Evolutionary conservation across 2,329 filamentous ascomycete species (phyloP), one percentile per base, ranked within the genome.

Genomic region (Elsinoe arachidis): DNA sequence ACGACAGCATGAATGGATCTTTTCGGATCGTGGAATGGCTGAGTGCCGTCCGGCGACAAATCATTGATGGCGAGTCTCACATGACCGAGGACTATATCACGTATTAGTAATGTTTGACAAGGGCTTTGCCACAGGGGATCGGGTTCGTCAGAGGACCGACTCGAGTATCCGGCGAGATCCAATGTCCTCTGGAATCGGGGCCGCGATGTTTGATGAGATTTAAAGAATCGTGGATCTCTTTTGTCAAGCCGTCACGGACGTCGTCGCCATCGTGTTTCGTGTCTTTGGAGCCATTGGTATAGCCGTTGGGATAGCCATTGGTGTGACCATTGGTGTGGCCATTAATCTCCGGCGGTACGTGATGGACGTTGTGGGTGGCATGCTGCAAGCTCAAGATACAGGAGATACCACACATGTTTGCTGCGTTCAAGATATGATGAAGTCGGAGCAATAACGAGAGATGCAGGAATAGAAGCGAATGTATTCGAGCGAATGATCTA

Each of bases 61-160:
- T 81, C 79, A 60, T 78, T 78, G 64, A 81, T 80, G 14, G 77
- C 72, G 9, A 81, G 69, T n/a, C 78, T 73, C 44, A 73, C 73
- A 63, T 81, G 78, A 12, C 72, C 78, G 23, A 80, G 70, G 11
- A 69, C 73, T 74, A 59, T n/a, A 33, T 15, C 6, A 15, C 4
- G 38, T 56, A 43, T 63, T 59, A 63, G 59, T 34, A 55, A 43
- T 58, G 34, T 37, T 51, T 35, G 21, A 51, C 17, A 54, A 30
- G 33, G 41, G 56, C 62, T 53, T 35, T n/a, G 39, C 17, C 43
- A 19, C 39, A 37, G 12, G n/a, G 35, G 44, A 57, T 26, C 53
- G 54, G 44, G 58, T 39, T 47, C 19, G 60, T 52, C 53, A 60
- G 62, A 66, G 56, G 64, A 77, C 73, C 72, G 62, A 76, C 70